Evolutionary conservation across 305 asterid species (phyloP), one percentile per base, ranked within the genome.

Genomic region (Fraxinus latifolia): DNA sequence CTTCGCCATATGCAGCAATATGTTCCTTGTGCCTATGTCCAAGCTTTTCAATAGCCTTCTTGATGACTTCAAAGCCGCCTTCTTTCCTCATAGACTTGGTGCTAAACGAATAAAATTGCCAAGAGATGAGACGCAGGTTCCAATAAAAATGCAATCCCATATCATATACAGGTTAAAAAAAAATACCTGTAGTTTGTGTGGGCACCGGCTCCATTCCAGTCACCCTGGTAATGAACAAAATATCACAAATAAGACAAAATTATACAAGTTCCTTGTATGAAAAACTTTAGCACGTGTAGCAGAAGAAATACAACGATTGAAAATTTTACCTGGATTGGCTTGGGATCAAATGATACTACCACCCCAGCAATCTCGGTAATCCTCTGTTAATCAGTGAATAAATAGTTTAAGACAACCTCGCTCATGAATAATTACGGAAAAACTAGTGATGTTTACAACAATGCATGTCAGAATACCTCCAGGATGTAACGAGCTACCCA

Each of bases 171-270:
- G 27, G 2, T 62, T 6, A 0, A 17, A 11, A 21, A 58, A 58
- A 19, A 2, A 55, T 74, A 89, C 89, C 91, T 89, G 85, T 84
- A 89, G 84, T 89, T 89, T 17, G 90, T 76, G 82, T 89, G 90
- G 32, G 92, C 90, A 55, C 90, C 92, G 17, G 90, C 89, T 9
- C 92, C 89, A 5, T 89, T 89, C 89, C 90, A 89, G 73, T 89
- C 88, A 1, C 92, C 92, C 90, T 89, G 82, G 0, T 47, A 34
- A 29, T 15, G 27, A 47, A 25, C n/a, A 1, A 74, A 62, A 27
- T 15, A 67, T 44, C 29, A 6, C 37, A 4, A 27, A 9, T 5
- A 14, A 32, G 25, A 32, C 74, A 58, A n/a, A 36, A 19, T n/a
- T 0, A 17, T 33, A 44, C 0, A 0, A 32, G 15, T 4, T 50